These are phyloP conservation scores for Phytophthora brassicae DNA, from an alignment of 352 stramenopile genomes.

Conservation along the genomic window DNA sequence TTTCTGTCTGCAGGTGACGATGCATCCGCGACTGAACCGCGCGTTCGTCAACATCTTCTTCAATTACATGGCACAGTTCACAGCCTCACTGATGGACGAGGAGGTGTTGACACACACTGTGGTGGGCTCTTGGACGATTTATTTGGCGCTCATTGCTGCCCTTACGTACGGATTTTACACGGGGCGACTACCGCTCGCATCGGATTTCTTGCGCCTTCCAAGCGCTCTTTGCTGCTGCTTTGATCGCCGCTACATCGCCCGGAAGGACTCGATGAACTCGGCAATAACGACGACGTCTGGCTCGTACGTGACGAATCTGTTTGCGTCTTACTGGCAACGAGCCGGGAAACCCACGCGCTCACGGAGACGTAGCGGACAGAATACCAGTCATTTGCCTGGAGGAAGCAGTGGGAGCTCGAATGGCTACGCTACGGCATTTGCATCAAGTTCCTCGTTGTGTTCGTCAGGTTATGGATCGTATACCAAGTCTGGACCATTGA, in stretches of 20 bases:
- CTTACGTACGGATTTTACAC: conserved; percentile 66
- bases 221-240: conserved; percentile 38
- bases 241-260: conserved; percentile 24
- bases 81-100: conserved; percentile 56
- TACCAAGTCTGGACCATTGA: conserved; percentile 35
- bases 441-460: conserved; percentile 24
- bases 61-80: conserved; percentile 67
- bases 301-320: conserved; percentile 42
- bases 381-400: conserved; percentile 21
- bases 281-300: conserved; percentile 7
- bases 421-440: conserved; percentile 27
- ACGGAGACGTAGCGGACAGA: conserved; percentile 29
- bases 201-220: conserved; percentile 47
- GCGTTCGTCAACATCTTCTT: conserved; percentile 70
- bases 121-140: conserved; percentile 54
- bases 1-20: conserved; percentile 70
- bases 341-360: conserved; percentile 20
- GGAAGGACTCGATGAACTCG: conserved; percentile 57
- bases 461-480: conserved; percentile 26
- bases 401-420: conserved; percentile 23
- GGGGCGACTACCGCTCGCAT: conserved; percentile 50
- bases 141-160: conserved; percentile 40
- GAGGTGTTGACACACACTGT: conserved; percentile 60
- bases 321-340: conserved; percentile 44
- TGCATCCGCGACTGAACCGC: conserved; percentile 67